phyloP scores from a whole-genome alignment of 73 alveolate genomes.

The Stentor coeruleus region DNA sequence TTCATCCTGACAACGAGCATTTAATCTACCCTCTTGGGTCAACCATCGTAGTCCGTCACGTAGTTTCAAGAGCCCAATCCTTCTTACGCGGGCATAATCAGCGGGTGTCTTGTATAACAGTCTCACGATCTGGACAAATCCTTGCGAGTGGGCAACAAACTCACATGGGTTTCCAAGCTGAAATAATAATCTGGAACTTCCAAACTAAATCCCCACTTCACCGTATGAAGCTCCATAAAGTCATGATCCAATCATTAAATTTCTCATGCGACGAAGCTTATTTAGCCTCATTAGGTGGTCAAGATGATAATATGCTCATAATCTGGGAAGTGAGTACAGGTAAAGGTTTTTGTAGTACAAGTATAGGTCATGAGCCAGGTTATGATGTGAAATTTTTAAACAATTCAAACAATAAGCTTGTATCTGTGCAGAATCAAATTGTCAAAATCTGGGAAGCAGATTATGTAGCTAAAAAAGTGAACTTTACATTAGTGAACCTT shows the following conservation, averaged over 20 bases:
- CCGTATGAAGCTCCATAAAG: conserved; percentile 82
- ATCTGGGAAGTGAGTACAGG: conserved; percentile 92
- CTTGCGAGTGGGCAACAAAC: conserved; percentile 87
- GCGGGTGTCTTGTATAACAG: conserved; percentile 71
- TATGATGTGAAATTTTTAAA: conserved; percentile 71
- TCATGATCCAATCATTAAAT: conserved; percentile 68
- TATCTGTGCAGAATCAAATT: conserved; percentile 78
- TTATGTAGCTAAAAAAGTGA: conserved; percentile 53
- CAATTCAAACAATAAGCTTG: conserved; percentile 65
- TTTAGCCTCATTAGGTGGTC: conserved; percentile 89
- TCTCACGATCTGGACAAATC: conserved; percentile 79
- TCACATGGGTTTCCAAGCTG: conserved; percentile 91
- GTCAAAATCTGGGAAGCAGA: conserved; percentile 75
- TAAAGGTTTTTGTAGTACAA: conserved; percentile 82
- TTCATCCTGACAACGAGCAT: conserved; percentile 96
- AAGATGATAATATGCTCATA: conserved; percentile 85
- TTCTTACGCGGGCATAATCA: conserved; percentile 79
- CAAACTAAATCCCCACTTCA: conserved; percentile 69
- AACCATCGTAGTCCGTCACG: conserved; percentile 88
- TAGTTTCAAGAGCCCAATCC: conserved; percentile 57
- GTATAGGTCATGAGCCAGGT: conserved; percentile 82
- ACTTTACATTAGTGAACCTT: conserved; percentile 49
- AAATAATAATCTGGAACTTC: conserved; percentile 87
- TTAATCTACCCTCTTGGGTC: conserved; percentile 89
- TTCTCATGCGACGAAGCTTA: conserved; percentile 81